Conservation (phyloP, 441 rosid genomes). For the Pelargonium australe region DNA sequence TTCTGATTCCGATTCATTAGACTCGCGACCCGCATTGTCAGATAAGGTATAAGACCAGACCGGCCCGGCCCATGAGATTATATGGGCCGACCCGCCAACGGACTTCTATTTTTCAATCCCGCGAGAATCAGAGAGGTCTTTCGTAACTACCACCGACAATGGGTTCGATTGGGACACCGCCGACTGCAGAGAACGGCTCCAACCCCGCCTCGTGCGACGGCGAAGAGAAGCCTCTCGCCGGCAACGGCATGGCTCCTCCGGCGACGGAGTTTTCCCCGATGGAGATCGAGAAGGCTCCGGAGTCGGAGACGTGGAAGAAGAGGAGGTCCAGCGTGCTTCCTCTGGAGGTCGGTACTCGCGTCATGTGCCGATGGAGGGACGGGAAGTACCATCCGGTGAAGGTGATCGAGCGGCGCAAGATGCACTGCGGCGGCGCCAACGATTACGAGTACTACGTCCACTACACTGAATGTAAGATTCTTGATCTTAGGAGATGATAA, state of each 20-base stretch:
- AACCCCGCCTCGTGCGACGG: conserved; percentile 23
- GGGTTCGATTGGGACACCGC: conserved; percentile 73
- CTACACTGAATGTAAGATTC: conserved; percentile 81
- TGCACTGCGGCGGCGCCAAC: conserved; percentile 37
- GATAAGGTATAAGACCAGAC: no score
- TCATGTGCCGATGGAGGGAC: conserved; percentile 96
- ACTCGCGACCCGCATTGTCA: no score
- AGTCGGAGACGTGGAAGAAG: conserved; percentile 51
- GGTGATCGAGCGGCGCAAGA: conserved; percentile 88
- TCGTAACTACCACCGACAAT: conserved; percentile 16
- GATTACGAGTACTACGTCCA: conserved; percentile 97
- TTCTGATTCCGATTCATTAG: no score
- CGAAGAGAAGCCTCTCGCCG: conserved; percentile 25
- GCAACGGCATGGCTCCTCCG: conserved; percentile 12
- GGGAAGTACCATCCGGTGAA: conserved; percentile 90
- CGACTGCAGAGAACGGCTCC: conserved; percentile 36
- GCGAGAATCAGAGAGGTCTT: background rate
- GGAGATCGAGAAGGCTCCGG: conserved; percentile 26
- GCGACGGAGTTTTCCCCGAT: conserved; percentile 18
- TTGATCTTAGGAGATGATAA: background rate
- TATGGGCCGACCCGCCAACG: background rate
- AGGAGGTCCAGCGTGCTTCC: conserved; percentile 62
- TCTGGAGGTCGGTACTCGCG: conserved; percentile 93
- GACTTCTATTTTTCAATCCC: background rate
- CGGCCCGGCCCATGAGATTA: background rate